Base-by-base conservation (phyloP, 164 flowering plant genomes). In the Santalum album region DNA sequence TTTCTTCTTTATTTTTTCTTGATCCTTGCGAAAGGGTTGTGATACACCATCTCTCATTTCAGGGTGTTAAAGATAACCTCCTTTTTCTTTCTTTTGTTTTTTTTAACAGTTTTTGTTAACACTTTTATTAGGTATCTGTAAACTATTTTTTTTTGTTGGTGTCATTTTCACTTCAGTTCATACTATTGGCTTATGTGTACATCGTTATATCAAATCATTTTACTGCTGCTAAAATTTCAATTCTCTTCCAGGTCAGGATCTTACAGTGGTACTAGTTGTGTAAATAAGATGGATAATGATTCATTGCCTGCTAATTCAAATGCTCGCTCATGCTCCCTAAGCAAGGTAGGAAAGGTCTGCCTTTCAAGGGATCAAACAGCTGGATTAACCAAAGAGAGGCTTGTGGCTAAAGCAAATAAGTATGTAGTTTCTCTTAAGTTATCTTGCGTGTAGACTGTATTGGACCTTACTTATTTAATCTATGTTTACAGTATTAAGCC, bases 241-340 rank as follows among this genome's bases (percentile, higher is more conserved):
- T 36, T 60, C 14, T 63, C 48, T 67, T 58, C 23, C 81, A 87
- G 91, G 56, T 69, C 80, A 26, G 87, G 84, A 55, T 70, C 77
- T 56, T 66, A 65, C 25, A 69, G 56, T 67, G 71, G 71, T 51
- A 39, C 66, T 45, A 58, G 49, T 67, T 75, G n/a, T n/a, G n/a
- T 38, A 24, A 84, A 57, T 63, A 84, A 76, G 69, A 69, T 66
- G 51, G 87, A 85, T 66, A 67, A 63, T 54, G 40, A 55, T 54
- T 60, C 81, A 27, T 68, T 70, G 39, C 56, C 79, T 40, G 64
- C 62, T 56, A 55, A 60, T 66, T 53, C 74, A 55, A 71, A 56
- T 67, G 60, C 53, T 38, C 82, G 82, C 7, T 35, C 62, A n/a
- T 18, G 53, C 61, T 40, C 61, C 58, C 10, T 81, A 71, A 69